Evolutionary conservation across 2,329 filamentous ascomycete genomes (phyloP).

Genomic region (Alternaria dauci): DNA sequence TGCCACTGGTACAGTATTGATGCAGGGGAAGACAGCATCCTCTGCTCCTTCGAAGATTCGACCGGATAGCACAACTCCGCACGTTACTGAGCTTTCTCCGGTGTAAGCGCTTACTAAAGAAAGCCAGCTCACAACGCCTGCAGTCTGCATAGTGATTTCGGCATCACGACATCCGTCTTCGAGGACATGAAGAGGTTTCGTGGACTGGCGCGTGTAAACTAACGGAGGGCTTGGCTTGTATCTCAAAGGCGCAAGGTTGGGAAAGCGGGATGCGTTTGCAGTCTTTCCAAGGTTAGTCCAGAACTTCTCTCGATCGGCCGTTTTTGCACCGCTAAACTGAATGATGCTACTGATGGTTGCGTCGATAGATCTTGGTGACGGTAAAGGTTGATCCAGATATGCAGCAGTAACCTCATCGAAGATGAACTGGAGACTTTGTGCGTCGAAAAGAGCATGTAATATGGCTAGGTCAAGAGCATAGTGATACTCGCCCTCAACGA

Average conservation of each 20-base stretch:
- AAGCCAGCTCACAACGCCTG: conserved; percentile 80
- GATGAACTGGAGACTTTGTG: conserved; percentile 72
- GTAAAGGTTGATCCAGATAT: conserved; percentile 45
- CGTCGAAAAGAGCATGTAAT: conserved; percentile 89
- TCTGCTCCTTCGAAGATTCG: conserved; percentile 68
- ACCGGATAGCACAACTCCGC: conserved; percentile 83
- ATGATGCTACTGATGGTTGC: conserved; percentile 58
- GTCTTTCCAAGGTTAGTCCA: conserved; percentile 68
- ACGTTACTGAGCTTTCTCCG: conserved; percentile 76
- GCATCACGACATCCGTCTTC: conserved; percentile 63
- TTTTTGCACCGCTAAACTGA: conserved; percentile 41
- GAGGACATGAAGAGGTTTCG: conserved; percentile 57
- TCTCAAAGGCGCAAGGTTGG: conserved; percentile 72
- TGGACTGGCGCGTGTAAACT: conserved; percentile 51
- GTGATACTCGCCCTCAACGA: conserved; percentile 50
- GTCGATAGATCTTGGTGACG: conserved; percentile 49
- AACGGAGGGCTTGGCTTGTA: conserved; percentile 45
- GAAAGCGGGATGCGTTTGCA: conserved; percentile 74
- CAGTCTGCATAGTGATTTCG: conserved; percentile 78
- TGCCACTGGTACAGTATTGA: conserved; percentile 80
- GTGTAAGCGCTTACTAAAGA: conserved; percentile 77
- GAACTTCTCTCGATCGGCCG: conserved; percentile 57
- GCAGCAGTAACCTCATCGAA: conserved; percentile 65
- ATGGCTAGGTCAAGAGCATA: conserved; percentile 61
- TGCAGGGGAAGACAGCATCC: conserved; percentile 75